These are phyloP conservation scores for Funneliformis geosporum DNA, from an alignment of 192 early-diverging fungal genomes.

Conservation along the genomic window DNA sequence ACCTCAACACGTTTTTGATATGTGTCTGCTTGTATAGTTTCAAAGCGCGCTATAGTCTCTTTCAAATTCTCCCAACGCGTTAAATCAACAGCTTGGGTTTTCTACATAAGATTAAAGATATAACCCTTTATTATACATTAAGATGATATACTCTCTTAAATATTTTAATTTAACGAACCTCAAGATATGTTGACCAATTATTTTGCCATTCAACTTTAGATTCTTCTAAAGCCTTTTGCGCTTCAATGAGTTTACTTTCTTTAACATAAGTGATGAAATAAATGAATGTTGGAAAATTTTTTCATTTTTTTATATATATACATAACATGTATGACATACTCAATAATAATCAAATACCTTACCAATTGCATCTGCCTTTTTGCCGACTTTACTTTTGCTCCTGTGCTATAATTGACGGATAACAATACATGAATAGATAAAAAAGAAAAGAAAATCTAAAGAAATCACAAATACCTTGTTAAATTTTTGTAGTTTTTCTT, in stretches of 20 bases:
- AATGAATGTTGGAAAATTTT: background rate
- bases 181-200: background rate
- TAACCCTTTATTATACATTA: background rate
- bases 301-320: too few relatives aligned
- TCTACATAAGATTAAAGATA: conserved; percentile 30
- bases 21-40: conserved; percentile 41
- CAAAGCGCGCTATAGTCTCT: conserved; percentile 37
- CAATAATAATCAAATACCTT: background rate
- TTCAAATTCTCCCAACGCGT: conserved; percentile 40
- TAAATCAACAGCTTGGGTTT: conserved; percentile 43
- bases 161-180: background rate
- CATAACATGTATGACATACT: background rate
- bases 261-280: background rate
- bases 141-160: background rate
- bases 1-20: conserved; percentile 38
- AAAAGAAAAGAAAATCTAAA: background rate
- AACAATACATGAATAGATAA: background rate
- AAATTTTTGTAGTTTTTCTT: conserved; percentile 26
- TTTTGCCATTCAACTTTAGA: conserved; percentile 40
- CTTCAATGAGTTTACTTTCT: conserved; percentile 38
- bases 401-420: background rate
- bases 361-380: background rate
- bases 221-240: conserved; percentile 34
- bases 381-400: background rate
- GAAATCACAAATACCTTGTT: conserved; percentile 14